Percentiles rank a stretch among this genome's conserved stretches.
phyloP scores from a whole-genome alignment of 768 basidiomycete genomes.

The Suillus cothurnatus region DNA sequence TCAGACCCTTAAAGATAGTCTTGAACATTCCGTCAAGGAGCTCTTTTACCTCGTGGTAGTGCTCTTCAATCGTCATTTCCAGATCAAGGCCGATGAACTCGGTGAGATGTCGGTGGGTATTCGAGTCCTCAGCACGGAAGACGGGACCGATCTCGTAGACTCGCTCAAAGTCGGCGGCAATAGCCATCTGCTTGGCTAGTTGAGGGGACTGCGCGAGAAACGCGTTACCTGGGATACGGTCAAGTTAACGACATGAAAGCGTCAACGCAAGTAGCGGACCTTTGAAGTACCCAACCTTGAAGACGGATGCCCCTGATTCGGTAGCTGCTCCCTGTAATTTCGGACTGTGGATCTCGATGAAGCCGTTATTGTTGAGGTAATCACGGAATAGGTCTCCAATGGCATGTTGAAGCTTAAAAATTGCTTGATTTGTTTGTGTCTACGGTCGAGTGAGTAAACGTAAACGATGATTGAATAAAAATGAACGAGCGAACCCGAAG shows the following conservation, averaged over 20 bases:
- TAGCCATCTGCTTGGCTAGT: constrained; percentile 98
- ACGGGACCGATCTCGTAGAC: constrained; percentile 98
- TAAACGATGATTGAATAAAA: neutral
- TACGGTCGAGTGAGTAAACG: constrained; percentile 33
- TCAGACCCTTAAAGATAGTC: constrained; percentile 82
- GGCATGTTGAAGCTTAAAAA: constrained; percentile 90
- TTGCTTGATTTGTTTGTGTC: constrained; percentile 95
- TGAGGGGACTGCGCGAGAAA: constrained; percentile 97
- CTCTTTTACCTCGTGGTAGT: constrained; percentile 98
- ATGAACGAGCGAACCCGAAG: constrained; percentile 64
- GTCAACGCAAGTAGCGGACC: constrained; percentile 38
- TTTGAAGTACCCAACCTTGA: constrained; percentile 98
- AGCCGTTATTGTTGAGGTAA: constrained; percentile 71
- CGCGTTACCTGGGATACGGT: constrained; percentile 63
- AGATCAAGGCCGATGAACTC: constrained; percentile 99
- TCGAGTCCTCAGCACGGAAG: constrained; percentile 96
- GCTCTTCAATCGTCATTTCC: constrained; percentile 98
- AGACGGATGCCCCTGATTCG: constrained; percentile 95
- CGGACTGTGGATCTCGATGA: constrained; percentile 96
- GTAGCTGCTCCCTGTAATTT: constrained; percentile 97
- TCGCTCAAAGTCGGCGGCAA: constrained; percentile 96
- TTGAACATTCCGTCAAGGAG: constrained; percentile 86
- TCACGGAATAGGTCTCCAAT: constrained; percentile 88
- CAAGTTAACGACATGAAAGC: constrained; percentile 11
- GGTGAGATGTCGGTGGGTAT: constrained; percentile 97